Percentiles rank a stretch among this genome's conserved stretches.
Conservation (phyloP, 2,329 filamentous ascomycete species). For the Cryphonectria carpinicola region DNA sequence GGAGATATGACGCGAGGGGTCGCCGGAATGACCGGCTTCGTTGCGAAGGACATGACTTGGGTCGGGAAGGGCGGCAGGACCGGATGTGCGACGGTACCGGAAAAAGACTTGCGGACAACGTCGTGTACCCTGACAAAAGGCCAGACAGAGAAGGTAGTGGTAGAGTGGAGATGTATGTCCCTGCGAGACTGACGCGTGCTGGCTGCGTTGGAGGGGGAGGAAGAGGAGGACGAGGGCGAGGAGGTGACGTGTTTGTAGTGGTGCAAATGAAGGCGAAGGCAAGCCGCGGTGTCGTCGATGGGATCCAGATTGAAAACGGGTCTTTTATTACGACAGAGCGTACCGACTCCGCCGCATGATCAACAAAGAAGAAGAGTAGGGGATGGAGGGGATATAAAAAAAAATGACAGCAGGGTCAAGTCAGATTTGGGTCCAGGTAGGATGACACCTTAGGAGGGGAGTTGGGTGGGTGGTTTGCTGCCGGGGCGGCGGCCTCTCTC, state of each 20-base stretch:
- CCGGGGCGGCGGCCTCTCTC: constrained; percentile 19
- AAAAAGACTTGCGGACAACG: constrained; percentile 54
- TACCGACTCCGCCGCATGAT: constrained; percentile 61
- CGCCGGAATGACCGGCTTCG: constrained; percentile 64
- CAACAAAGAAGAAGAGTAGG: constrained; percentile 18
- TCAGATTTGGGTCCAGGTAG: not conserved
- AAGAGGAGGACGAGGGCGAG: constrained; percentile 30
- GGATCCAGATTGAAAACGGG: constrained; percentile 60
- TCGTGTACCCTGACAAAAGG: constrained; percentile 46
- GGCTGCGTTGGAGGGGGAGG: constrained; percentile 29
- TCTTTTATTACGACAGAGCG: constrained; percentile 56
- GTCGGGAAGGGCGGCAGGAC: constrained; percentile 63
- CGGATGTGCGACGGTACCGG: constrained; percentile 60
- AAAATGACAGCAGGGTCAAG: constrained; percentile 19
- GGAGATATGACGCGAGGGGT: constrained; percentile 90
- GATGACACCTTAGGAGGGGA: constrained; percentile 8
- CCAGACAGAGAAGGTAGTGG: constrained; percentile 26
- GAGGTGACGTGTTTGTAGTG: constrained; percentile 27
- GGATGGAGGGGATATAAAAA: constrained; percentile 28
- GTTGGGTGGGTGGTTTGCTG: not conserved
- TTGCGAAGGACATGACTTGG: constrained; percentile 54
- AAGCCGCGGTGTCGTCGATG: constrained; percentile 47
- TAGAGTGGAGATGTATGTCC: constrained; percentile 55
- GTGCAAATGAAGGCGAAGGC: constrained; percentile 40
- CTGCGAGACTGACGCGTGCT: constrained; percentile 49